Evolutionary conservation across 75 land plant species (phyloP), one percentile per base, ranked within the genome.

Genomic region (Selaginella tamariscina): DNA sequence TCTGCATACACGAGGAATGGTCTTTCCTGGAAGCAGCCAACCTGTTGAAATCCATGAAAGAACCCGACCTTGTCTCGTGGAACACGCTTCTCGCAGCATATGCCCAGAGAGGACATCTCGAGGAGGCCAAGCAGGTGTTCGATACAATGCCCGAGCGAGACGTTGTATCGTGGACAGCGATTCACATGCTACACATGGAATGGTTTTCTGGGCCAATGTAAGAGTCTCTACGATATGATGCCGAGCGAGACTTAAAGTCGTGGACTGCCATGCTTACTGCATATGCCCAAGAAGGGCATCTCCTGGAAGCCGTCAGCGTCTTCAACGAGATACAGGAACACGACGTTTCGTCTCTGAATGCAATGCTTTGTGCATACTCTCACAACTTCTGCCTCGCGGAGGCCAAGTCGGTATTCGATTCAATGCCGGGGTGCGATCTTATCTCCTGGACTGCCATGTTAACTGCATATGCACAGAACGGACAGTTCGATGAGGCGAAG

Each of bases 1-100:
- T 5, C 62, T 8, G 62, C 62, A 9, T 59, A 59, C 62, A 59
- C 62, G 9, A 2, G 24, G 21, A 59, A 59, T 59, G 62, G 62
- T 5, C 62, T 59, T 9, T 59, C 21, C 21, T 2, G 8, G 62
- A 59, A 2, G 62, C 62, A 2, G 5, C 26, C 8, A 9, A 59
- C 8, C 26, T 59, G 18, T 59, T 59, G 9, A 9, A 59, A 8
- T 2, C 9, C 9, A 59, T 59, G 62, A 8, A 9, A 59, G 24
- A 59, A 2, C 5, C 8, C n/a, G 26, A 59, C 23, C 27, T 59
- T 9, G 62, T 59, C 62, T 59, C 62, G 23, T 59, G 62, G 62
- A 59, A 59, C 26, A 21, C 26, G 62, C 21, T 59, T 21, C 21
- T 59, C 26, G 2, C 26, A 21, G 62, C 27, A 21, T 59, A 59